Base-by-base conservation (phyloP, 345 rosid species). In the Dipteronia sinensis region DNA sequence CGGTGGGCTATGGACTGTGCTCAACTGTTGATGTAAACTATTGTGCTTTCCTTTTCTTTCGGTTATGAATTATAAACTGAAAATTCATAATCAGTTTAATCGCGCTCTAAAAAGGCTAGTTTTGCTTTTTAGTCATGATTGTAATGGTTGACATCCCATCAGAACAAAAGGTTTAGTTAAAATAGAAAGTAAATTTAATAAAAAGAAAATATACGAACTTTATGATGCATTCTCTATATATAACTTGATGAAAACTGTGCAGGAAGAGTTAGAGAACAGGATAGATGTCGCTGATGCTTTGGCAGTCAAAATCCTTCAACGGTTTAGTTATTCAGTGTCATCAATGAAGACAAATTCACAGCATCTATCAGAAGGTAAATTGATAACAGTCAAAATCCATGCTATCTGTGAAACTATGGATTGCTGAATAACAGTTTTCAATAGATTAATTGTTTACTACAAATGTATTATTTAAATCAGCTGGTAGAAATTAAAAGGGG, bases 211-310 rank as follows among this genome's bases (percentile, higher is more conserved):
- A 3, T 64, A 47, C 42, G 66, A 68, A 69, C n/a, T n/a, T 25
- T 65, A 27, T 17, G n/a, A 34, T n/a, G 58, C 67, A 66, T 61
- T 13, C 68, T 16, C 55, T 29, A 64, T 69, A 15, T 20, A 29
- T 29, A 29, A 29, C 31, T 29, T 29, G 3, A 29, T 29, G 31
- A 29, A 29, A 29, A 29, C 31, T 34, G 38, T 34, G 70, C 87
- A 96, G 99, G 99, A 92, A 83, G 98, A 87, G 72, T 82, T 92
- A 69, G 99, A 94, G 84, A 91, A 92, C 91, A 90, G 88, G 88
- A 94, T 94, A 75, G 97, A 96, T 87, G 91, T 94, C 53, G 94
- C 87, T 3, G 98, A 96, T 88, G 98, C 97, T 79, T 87, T 96
- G 92, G 89, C 97, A 12, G 79, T 88, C 73, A 94, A 96, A 88